These are phyloP conservation scores for Ogataea dorogensis DNA, from an alignment of 805 yeast genomes.

Conservation along the genomic window DNA sequence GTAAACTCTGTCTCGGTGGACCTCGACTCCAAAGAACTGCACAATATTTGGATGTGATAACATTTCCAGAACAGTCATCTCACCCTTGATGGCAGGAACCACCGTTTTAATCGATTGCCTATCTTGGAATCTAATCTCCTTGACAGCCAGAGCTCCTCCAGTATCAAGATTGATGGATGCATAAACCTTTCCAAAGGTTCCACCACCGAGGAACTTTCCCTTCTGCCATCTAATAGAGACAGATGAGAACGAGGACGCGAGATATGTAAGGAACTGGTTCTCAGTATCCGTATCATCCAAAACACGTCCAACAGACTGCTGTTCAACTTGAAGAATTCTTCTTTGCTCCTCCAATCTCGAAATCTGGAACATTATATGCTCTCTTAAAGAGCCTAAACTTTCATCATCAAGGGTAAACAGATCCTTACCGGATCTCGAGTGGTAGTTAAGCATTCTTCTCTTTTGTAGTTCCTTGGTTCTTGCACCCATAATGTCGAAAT, in stretches of 20 bases:
- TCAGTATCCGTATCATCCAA: conserved; percentile 85
- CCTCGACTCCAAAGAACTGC: conserved; percentile 95
- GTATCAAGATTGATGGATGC: conserved; percentile 91
- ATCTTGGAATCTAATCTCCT: conserved; percentile 89
- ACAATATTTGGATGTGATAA: conserved; percentile 95
- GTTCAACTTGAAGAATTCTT: conserved; percentile 40
- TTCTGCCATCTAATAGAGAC: conserved; percentile 97
- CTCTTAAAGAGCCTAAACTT: conserved; percentile 56
- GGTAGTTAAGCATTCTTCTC: conserved; percentile 52
- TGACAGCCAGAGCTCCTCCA: conserved; percentile 96
- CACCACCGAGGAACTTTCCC: conserved; percentile 90
- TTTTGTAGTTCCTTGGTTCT: conserved; percentile 72
- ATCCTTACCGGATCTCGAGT: conserved; percentile 48
- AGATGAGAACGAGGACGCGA: conserved; percentile 86
- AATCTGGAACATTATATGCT: conserved; percentile 67
- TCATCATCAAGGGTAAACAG: conserved; percentile 54
- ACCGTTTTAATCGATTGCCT: conserved; percentile 78
- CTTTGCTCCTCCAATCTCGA: conserved; percentile 59
- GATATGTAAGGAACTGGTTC: conserved; percentile 77
- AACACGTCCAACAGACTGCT: conserved; percentile 75
- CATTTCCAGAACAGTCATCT: conserved; percentile 95
- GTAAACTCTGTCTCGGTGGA: conserved; percentile 91
- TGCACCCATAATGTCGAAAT: conserved; percentile 98
- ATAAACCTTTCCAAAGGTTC: conserved; percentile 91
- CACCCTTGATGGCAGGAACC: conserved; percentile 88